Evolutionary conservation across 202 grass and related monocot species (phyloP), one percentile per base, ranked within the genome.

Genomic region (Schoenoplectus tabernaemontani): DNA sequence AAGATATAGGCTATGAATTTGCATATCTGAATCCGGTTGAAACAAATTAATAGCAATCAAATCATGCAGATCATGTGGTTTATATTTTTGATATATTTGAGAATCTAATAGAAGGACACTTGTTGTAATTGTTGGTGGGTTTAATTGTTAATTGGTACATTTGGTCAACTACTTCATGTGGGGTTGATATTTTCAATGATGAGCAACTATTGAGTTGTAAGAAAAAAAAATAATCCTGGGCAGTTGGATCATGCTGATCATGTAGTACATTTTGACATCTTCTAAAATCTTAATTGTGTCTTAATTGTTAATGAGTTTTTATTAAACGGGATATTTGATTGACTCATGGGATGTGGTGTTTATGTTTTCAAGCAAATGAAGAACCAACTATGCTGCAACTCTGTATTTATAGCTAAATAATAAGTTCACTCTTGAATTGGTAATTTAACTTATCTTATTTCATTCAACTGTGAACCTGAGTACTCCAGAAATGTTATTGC

Each of bases 311-410:
- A 42, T 13, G 4, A 26, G 11, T 59, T 24, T 58, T 59, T 42
- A 36, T 41, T 78, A 78, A 78, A n/a, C n/a, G n/a, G n/a, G n/a
- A n/a, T n/a, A 16, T 51, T 51, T 51, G 48, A 15, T 51, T 15
- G 17, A 17, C 48, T 51, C 48, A 11, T 51, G 48, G 48, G 17
- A 13, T 51, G 0, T 51, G 48, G 48, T 51, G 48, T 51, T 78
- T 17, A 77, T 42, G 23, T 58, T 78, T 5, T 78, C 76, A 62
- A 26, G n/a, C 9, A 46, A 78, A 78, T 26, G 30, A 56, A n/a
- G 44, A 17, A n/a, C 24, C 46, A 56, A 54, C 70, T 56, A 32
- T 37, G 57, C 24, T 58, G 9, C 15, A 58, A 57, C 20, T 7
- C 16, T 71, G 9, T 28, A 71, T 71, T 42, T 15, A 28, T 47